A percentile compares a stretch with the other conserved stretches of the same genome.
phyloP scores from a whole-genome alignment of 768 basidiomycete genomes.

The Saitozyma podzolica region DNA sequence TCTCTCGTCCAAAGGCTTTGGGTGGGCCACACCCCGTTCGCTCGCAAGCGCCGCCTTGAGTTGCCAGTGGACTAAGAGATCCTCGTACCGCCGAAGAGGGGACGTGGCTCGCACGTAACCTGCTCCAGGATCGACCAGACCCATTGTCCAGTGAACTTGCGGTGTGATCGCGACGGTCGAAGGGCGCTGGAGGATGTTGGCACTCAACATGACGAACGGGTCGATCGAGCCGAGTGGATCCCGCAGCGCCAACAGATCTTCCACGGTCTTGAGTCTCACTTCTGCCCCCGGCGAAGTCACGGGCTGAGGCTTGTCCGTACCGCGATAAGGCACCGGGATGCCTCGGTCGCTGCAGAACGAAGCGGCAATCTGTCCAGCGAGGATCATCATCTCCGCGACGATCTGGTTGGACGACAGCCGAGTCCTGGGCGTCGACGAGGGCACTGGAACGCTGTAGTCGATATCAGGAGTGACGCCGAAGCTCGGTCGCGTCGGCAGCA shows the following conservation, averaged over 20 bases:
- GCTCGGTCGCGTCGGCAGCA: background rate
- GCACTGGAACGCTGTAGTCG: conserved; percentile 16
- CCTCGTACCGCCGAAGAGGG: conserved; percentile 79
- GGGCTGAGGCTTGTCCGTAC: conserved; percentile 40
- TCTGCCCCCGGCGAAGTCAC: conserved; percentile 17
- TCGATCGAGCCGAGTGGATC: conserved; percentile 49
- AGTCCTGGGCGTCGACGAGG: background rate
- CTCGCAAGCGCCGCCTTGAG: conserved; percentile 68
- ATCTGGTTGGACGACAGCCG: background rate
- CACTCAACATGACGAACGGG: conserved; percentile 51
- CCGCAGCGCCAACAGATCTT: conserved; percentile 60
- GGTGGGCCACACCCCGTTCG: conserved; percentile 3
- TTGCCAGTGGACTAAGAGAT: conserved; percentile 88
- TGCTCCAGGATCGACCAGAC: conserved; percentile 62
- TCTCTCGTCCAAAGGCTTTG: conserved; percentile 7
- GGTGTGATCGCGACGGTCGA: conserved; percentile 49
- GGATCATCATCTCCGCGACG: conserved; percentile 79
- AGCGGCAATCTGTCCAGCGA: conserved; percentile 74
- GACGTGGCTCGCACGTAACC: conserved; percentile 84
- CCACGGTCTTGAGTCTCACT: conserved; percentile 47
- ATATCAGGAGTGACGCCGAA: conserved; percentile 3
- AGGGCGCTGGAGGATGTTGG: conserved; percentile 51
- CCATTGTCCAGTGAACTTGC: conserved; percentile 67
- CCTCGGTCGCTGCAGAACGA: conserved; percentile 64
- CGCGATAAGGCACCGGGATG: conserved; percentile 68